Base-by-base conservation (phyloP, 2,329 filamentous ascomycete species). In the Leptosphaerulina australis region DNA sequence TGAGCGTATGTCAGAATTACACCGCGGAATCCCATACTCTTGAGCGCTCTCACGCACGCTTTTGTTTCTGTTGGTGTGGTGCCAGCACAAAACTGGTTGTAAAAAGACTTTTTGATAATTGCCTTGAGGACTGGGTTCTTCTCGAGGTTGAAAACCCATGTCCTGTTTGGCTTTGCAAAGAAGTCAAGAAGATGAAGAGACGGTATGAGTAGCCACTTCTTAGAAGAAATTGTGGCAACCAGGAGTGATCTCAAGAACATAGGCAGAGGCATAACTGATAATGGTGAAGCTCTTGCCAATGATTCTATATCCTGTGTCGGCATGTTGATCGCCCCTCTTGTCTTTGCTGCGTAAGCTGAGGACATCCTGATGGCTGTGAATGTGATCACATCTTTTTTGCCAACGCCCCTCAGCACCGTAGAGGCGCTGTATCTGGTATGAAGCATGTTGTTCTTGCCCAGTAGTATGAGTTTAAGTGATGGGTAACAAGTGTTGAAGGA, bases 21-120 rank as follows among this genome's bases (percentile, higher is more conserved):
- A 9, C 91, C 92, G 15, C 82, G 83, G 68, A 90, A 96, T 1
- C 92, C 92, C 25, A 79, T 71, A 71, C 90, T 90, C 11, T 96
- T 79, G 4, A 81, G 75, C 2, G 79, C 67, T 28, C 91, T 82
- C 0, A 88, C 91, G 21, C 66, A 70, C 29, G 71, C 74, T 39
- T 77, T 77, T 4, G 95, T 88, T 71, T 96, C 88, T 3, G 69
- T 59, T 1, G 81, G 78, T 34, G 83, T 88, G 70, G 91, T 88
- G 30, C 92, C 92, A 0, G 90, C 90, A 71, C 92, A 96, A 70
- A 96, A 96, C 65, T 96, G 92, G 30, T 86, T 85, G 73, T 96
- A 96, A 61, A 96, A 89, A 0, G 90, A 94, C 67, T 86, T 83
- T 68, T 91, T 90, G 44, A 96, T 77, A 31, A 91, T 68, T 44